phyloP scores from a whole-genome alignment of 2,329 filamentous ascomycete genomes.

The Sporothrix protearum region DNA sequence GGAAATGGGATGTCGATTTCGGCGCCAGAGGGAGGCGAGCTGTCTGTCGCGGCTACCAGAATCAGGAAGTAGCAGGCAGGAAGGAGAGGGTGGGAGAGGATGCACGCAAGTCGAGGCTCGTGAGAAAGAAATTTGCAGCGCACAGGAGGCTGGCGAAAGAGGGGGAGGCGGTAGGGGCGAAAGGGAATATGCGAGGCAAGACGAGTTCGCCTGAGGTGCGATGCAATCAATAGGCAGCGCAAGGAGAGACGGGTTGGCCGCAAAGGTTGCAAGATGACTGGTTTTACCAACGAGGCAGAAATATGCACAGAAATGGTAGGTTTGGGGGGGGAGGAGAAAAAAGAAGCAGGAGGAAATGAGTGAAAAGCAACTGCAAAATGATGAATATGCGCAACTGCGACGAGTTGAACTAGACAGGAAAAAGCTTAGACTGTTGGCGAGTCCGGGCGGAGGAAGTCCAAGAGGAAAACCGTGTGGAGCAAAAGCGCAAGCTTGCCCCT shows the following conservation, averaged over 20 bases:
- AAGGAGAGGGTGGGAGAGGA: neutral
- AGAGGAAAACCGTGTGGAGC: slow-evolving; percentile 18
- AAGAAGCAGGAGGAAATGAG: neutral
- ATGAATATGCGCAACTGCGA: slow-evolving; percentile 6
- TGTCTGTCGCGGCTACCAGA: neutral
- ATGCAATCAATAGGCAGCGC: slow-evolving; percentile 10
- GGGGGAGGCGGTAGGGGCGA: neutral
- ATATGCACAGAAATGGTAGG: neutral
- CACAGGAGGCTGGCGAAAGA: neutral
- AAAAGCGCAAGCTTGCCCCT: neutral
- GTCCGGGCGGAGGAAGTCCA: slow-evolving; percentile 1
- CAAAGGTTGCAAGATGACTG: neutral
- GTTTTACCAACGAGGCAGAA: neutral
- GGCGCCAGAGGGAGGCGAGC: neutral
- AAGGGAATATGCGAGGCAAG: neutral
- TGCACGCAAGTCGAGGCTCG: neutral
- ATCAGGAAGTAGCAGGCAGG: too few relatives aligned
- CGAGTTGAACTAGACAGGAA: slow-evolving; percentile 12
- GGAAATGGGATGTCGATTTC: neutral
- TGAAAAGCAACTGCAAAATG: neutral
- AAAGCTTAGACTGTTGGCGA: slow-evolving; percentile 16
- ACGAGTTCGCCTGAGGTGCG: neutral
- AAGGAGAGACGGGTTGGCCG: neutral
- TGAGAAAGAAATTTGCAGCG: neutral
- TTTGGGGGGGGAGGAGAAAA: neutral